Evolutionary conservation across 345 rosid genomes (phyloP).

Genomic region (Bruguiera parviflora): DNA sequence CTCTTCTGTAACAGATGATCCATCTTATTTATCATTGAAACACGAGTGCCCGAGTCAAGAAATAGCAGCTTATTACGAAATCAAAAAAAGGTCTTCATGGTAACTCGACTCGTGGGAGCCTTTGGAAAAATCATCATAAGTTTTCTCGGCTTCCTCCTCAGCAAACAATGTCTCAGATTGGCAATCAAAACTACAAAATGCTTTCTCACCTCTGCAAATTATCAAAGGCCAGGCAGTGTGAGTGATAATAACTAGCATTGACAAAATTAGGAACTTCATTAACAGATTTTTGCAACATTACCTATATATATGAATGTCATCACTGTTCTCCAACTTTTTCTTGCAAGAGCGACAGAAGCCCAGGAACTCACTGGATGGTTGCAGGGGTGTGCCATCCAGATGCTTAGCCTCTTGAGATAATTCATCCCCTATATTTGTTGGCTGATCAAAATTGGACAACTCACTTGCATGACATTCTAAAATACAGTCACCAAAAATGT

Average conservation of each 20-base stretch:
- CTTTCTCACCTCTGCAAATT: constrained; percentile 34
- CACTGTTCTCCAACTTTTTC: constrained; percentile 26
- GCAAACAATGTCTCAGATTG: constrained; percentile 27
- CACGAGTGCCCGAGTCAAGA: constrained; percentile 8
- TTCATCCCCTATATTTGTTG: constrained; percentile 27
- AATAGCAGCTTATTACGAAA: constrained; percentile 13
- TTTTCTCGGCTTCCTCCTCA: constrained; percentile 33
- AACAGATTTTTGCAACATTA: constrained; percentile 14
- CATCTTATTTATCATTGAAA: constrained; percentile 5
- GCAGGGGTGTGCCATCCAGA: constrained; percentile 9
- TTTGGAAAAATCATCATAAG: constrained; percentile 22
- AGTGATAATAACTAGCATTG: not conserved
- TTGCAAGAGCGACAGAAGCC: constrained; percentile 40
- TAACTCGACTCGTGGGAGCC: constrained; percentile 35
- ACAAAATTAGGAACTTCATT: not conserved
- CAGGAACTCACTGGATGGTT: constrained; percentile 28
- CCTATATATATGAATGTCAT: constrained; percentile 38
- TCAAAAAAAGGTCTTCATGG: constrained; percentile 39
- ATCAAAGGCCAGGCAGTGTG: constrained; percentile 10
- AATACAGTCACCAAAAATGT: constrained; percentile 53
- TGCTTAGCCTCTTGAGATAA: constrained; percentile 15
- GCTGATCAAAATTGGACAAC: constrained; percentile 28
- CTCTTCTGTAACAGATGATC: constrained; percentile 25
- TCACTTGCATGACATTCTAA: constrained; percentile 49
- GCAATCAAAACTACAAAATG: constrained; percentile 38